Base-by-base conservation (phyloP, 129 eudicot species). In the Helianthus tuberosus region DNA sequence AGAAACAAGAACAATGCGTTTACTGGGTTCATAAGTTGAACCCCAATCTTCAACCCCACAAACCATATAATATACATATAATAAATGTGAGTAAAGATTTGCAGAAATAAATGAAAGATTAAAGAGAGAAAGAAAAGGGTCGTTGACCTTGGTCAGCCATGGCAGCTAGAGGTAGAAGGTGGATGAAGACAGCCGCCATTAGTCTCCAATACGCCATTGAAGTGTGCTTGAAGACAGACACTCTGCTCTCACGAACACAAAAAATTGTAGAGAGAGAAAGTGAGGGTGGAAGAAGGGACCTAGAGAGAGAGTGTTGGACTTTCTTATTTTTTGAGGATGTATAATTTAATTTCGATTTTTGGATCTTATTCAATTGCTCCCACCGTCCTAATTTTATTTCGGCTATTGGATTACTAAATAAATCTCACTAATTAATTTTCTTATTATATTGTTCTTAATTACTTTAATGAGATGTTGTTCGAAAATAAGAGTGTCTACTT, bases 101-200 rank as follows among this genome's bases (percentile, higher is more conserved):
- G 62, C 43, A 76, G 58, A 36, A 69, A 36, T 1, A 41, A 60
- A 35, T 68, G 29, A 50, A 77, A 60, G 55, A 23, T 49, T 60
- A 8, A 29, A 38, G 1, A 43, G 46, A 61, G 63, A 59, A 35
- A 25, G 64, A 53, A 50, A 63, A 43, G 68, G 38, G 64, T 39
- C 1, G 64, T 72, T 66, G 53, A 88, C 93, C 89, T 75, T 84
- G 83, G 70, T 77, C 86, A 64, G 86, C 90, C 69, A 77, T 77
- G 73, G 65, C 72, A 68, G 81, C 84, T n/a, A 78, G 46, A 66
- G 79, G 69, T 23, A 77, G 84, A 77, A 81, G 84, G 15, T 10
- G 59, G 39, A 88, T 78, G 67, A 75, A 46, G 17, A 80, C 16
- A 20, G 48, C 62, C 72, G 73, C 82, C 85, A 80, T 75, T 76